These are phyloP conservation scores for Alternaria gansuensis DNA, from an alignment of 2,329 filamentous ascomycete genomes.

Conservation along the genomic window DNA sequence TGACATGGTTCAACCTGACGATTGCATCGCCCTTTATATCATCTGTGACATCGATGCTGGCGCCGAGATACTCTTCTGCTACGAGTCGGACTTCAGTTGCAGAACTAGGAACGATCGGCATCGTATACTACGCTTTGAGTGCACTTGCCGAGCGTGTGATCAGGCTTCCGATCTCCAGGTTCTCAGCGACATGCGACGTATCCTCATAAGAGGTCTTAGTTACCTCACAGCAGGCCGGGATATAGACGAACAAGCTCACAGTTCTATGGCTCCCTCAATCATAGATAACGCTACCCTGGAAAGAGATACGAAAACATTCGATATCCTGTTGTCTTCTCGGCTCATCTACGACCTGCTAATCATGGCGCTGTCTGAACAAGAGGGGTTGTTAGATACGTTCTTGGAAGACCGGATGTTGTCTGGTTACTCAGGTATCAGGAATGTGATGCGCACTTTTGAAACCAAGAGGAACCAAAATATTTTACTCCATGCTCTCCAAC, in stretches of 20 bases:
- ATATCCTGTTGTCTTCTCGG: background rate
- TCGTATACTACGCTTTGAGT: conserved; percentile 3
- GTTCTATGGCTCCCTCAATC: background rate
- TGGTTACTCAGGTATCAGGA: background rate
- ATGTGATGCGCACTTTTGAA: background rate
- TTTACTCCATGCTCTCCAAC: too few species aligned
- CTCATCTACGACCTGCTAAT: conserved; percentile 13
- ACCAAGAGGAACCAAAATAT: background rate
- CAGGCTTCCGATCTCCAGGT: conserved; percentile 1
- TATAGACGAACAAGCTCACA: background rate
- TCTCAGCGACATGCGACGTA: conserved; percentile 20
- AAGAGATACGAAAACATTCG: background rate
- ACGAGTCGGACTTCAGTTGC: conserved; percentile 16
- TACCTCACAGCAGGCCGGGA: background rate
- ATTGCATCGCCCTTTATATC: conserved; percentile 3
- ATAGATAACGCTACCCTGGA: background rate
- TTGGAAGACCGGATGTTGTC: conserved; percentile 3
- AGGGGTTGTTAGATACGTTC: conserved; percentile 13
- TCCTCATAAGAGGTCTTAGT: conserved; percentile 1
- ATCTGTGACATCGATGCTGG: conserved; percentile 18
- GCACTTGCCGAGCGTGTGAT: conserved; percentile 5
- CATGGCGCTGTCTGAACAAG: conserved; percentile 13
- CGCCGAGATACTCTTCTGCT: conserved; percentile 18
- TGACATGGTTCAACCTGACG: background rate
- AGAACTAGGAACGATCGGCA: conserved; percentile 12